Evolutionary conservation across 1,284 basidiomycete genomes (phyloP).

Genomic region (Bondarzewia mesenterica): DNA sequence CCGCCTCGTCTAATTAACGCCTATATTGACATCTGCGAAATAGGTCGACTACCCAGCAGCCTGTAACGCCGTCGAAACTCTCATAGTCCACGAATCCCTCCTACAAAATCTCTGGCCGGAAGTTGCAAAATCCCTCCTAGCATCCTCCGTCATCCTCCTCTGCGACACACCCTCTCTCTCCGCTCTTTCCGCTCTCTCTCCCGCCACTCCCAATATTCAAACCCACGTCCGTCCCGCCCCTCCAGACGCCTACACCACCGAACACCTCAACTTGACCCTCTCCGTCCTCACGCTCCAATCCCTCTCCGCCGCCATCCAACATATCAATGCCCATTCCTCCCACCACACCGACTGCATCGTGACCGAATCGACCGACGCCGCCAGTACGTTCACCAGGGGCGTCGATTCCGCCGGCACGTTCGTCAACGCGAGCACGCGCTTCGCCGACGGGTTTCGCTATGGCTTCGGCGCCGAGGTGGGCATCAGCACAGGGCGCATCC

Average conservation of each 20-base stretch:
- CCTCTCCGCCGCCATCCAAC: constrained; percentile 68
- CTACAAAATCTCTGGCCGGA: constrained; percentile 71
- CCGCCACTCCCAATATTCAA: constrained; percentile 27
- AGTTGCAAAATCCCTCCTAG: constrained; percentile 70
- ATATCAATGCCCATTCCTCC: constrained; percentile 91
- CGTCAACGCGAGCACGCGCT: constrained; percentile 91
- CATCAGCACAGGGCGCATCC: constrained; percentile 93
- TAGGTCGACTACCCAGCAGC: constrained; percentile 94
- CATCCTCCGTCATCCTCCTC: constrained; percentile 66
- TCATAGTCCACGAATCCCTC: constrained; percentile 75
- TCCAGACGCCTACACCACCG: constrained; percentile 70
- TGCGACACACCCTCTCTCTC: constrained; percentile 67
- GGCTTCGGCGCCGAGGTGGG: constrained; percentile 98
- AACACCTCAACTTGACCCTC: constrained; percentile 81
- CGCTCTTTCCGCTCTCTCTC: constrained; percentile 32
- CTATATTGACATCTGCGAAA: neutral
- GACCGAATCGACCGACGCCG: constrained; percentile 67
- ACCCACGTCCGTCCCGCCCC: constrained; percentile 46
- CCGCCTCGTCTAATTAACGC: neutral
- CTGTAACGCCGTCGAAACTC: constrained; percentile 90
- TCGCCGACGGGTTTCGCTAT: constrained; percentile 95
- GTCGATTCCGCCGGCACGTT: constrained; percentile 19
- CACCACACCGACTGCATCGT: constrained; percentile 96
- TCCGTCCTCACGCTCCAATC: constrained; percentile 74
- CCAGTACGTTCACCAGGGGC: constrained; percentile 66